Conservation (phyloP, 2,329 filamentous ascomycete genomes). For the Clarireedia paspali region DNA sequence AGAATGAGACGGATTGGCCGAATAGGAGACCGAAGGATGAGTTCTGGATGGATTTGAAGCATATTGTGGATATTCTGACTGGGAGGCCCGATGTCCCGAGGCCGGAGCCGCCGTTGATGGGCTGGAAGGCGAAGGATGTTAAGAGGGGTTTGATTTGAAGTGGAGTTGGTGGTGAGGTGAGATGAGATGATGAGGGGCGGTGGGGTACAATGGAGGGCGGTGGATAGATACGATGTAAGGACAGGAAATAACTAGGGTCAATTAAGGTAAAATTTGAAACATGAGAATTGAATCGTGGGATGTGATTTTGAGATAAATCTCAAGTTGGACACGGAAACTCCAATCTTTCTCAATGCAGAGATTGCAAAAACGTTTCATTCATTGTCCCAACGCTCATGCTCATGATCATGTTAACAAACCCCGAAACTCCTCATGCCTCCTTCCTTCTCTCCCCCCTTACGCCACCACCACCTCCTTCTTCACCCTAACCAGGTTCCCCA, state of each 20-base stretch:
- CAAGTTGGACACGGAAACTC: too few species aligned
- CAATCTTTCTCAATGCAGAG: too few species aligned
- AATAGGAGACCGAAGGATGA: slow-evolving; percentile 77
- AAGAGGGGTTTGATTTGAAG: slow-evolving; percentile 12
- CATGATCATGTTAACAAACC: too few species aligned
- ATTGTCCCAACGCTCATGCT: too few species aligned
- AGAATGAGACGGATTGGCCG: slow-evolving; percentile 84
- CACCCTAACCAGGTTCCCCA: slow-evolving; percentile 43
- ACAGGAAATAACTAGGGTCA: too few species aligned
- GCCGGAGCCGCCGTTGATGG: slow-evolving; percentile 41
- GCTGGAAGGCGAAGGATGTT: slow-evolving; percentile 13
- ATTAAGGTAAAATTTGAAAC: too few species aligned
- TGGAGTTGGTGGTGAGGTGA: not conserved
- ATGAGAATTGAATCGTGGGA: too few species aligned
- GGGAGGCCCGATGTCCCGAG: slow-evolving; percentile 49
- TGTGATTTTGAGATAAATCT: too few species aligned
- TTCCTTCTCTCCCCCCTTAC: not conserved
- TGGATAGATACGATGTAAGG: not conserved
- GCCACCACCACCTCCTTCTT: not conserved
- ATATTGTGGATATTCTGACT: slow-evolving; percentile 76
- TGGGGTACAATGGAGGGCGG: not conserved
- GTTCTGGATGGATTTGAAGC: slow-evolving; percentile 77
- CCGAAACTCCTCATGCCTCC: too few species aligned
- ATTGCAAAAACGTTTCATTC: too few species aligned
- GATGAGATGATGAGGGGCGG: too few species aligned